Evolutionary conservation across 768 basidiomycete species (phyloP).

Genomic region (Mycena metata): DNA sequence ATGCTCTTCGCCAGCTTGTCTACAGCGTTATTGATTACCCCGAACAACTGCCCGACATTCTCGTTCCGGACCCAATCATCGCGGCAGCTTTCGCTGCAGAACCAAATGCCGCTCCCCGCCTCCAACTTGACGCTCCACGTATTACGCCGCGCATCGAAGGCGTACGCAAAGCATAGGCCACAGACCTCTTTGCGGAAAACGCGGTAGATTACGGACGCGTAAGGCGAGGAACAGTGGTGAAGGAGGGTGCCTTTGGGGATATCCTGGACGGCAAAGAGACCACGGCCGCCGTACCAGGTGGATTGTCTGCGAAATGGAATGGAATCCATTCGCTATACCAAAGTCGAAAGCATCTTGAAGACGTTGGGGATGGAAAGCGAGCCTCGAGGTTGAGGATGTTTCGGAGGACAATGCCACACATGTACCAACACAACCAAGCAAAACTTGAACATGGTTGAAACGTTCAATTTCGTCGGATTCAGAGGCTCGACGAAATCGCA

Average conservation of each 20-base stretch:
- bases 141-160: conserved; percentile 62
- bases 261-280: conserved; percentile 60
- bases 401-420: too few relatives aligned
- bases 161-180: conserved; percentile 73
- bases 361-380: background rate
- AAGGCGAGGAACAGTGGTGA: conserved; percentile 62
- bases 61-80: conserved; percentile 57
- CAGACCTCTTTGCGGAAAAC: conserved; percentile 79
- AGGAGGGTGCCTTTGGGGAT: conserved; percentile 61
- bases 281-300: conserved; percentile 66
- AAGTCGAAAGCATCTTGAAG: conserved; percentile 2
- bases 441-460: too few relatives aligned
- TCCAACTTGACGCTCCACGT: conserved; percentile 60
- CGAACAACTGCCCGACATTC: conserved; percentile 47
- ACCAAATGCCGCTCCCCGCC: conserved; percentile 62
- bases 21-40: conserved; percentile 50
- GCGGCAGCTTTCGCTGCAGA: conserved; percentile 67
- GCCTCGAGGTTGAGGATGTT: too few relatives aligned
- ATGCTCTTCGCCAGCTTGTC: conserved; percentile 49
- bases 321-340: conserved; percentile 8
- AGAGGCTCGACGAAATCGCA: too few relatives aligned
- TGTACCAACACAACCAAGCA: too few relatives aligned
- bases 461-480: too few relatives aligned
- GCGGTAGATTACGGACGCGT: conserved; percentile 69
- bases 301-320: conserved; percentile 37